Base-by-base conservation (phyloP, 306 rosid species). In the Inga laurina region DNA sequence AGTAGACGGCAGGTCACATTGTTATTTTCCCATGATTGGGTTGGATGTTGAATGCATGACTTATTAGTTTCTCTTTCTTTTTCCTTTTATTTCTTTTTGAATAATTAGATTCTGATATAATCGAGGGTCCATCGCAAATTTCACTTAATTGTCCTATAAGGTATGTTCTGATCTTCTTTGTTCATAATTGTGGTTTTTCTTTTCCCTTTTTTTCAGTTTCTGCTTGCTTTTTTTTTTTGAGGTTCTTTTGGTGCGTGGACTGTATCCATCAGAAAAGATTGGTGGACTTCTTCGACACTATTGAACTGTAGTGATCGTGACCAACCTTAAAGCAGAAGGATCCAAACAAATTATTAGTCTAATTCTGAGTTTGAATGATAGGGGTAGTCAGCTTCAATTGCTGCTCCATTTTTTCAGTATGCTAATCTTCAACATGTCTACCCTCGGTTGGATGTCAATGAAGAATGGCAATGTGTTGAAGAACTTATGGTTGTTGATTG, bases 101-200 rank as follows among this genome's bases (percentile, higher is more conserved):
- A 24, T 76, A 66, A 51, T 64, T 78, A 91, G 94, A 97, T 94
- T 74, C 92, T 45, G 99, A 97, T 76, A 74, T 94, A 78, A 89
- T 94, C 15, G 99, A 94, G 88, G 99, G 98, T 56, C 88, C 95
- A 72, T 97, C 99, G 5, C 91, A 91, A 78, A 91, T 97, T 88
- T 92, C 95, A 65, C 98, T 97, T 66, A 93, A 88, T 90, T 97
- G 99, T 86, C 99, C 98, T 35, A 97, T 97, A 92, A 97, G 98
- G 99, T 95, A 89, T 86, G 88, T 43, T 62, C 43, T 84, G 43
- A 78, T 77, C 11, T 74, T 70, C 9, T 19, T 59, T 78, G 66
- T 81, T 81, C 85, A 71, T 64, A 72, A 39, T 21, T 75, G 34
- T 84, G 32, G 57, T 81, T 7, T 48, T 61, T 72, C 22, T 75